Evolutionary conservation across 208 protist genomes (phyloP), one percentile per base, ranked within the genome.

Genomic region (Polymyxa betae): DNA sequence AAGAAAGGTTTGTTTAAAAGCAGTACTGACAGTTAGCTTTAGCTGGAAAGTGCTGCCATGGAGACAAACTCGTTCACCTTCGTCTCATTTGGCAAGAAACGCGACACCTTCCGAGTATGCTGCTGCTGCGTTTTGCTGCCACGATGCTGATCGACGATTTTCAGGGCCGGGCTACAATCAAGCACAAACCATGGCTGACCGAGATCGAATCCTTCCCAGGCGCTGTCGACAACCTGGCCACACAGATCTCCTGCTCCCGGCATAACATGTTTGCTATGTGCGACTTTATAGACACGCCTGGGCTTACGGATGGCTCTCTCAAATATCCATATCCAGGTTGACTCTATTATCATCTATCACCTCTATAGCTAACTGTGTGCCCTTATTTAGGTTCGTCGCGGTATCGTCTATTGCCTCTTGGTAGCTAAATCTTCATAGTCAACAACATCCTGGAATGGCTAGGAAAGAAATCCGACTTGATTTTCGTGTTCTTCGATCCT

Each of bases 281-380:
- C 72, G 72, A 82, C 35, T 82, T 82, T n/a, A 35, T 82, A 16
- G 72, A 82, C n/a, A 82, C 72, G 40, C 72, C 72, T 5, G 72
- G 72, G 5, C 40, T 82, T 5, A 82, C 72, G 5, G 72, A 82
- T 82, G 72, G 72, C 5, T 82, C 72, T 5, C 72, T 82, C 16
- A 82, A 82, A 43, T 82, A 82, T 82, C 72, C 72, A 43, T 82
- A 82, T 82, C 72, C 72, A 40, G 72, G 72, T 82, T 82, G 72
- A 12, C 16, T 12, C 16, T 5, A 40, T 43, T n/a, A n/a, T n/a
- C n/a, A n/a, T n/a, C n/a, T n/a, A n/a, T n/a, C n/a, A n/a, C n/a
- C n/a, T n/a, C n/a, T n/a, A n/a, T n/a, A n/a, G n/a, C n/a, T n/a
- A n/a, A n/a, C n/a, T n/a, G n/a, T n/a, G n/a, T n/a, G n/a, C n/a